phyloP scores from a whole-genome alignment of 345 rosid species.

The Gossypium stocksii region DNA sequence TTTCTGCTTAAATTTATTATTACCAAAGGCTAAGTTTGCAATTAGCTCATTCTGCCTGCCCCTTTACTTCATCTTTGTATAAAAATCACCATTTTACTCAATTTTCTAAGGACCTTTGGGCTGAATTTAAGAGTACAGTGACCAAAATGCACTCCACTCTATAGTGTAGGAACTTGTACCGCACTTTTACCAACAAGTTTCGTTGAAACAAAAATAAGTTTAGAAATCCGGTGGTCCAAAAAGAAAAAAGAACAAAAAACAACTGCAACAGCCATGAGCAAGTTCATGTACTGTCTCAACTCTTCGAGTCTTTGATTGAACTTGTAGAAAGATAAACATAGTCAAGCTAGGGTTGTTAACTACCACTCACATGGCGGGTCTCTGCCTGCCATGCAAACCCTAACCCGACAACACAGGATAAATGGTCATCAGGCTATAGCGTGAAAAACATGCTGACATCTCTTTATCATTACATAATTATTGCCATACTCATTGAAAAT shows the following conservation, averaged over 20 bases:
- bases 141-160: too few species aligned
- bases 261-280: not conserved
- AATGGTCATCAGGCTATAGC: not conserved
- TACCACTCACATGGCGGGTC: constrained; percentile 6
- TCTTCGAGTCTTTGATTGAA: not conserved
- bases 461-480: not conserved
- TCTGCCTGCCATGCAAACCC: not conserved
- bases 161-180: too few species aligned
- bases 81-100: too few species aligned
- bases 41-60: too few species aligned
- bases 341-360: not conserved
- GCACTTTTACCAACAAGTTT: not conserved
- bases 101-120: too few species aligned
- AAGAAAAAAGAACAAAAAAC: not conserved
- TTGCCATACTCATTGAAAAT: not conserved
- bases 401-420: not conserved
- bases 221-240: not conserved
- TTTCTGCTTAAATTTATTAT: too few species aligned
- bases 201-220: not conserved
- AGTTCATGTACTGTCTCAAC: not conserved
- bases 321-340: not conserved
- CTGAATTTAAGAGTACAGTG: too few species aligned
- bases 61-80: too few species aligned
- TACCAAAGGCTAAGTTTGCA: too few species aligned
- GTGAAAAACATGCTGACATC: constrained; percentile 9